phyloP scores from a whole-genome alignment of 2,329 filamentous ascomycete species.

The Exophiala aquamarina region DNA sequence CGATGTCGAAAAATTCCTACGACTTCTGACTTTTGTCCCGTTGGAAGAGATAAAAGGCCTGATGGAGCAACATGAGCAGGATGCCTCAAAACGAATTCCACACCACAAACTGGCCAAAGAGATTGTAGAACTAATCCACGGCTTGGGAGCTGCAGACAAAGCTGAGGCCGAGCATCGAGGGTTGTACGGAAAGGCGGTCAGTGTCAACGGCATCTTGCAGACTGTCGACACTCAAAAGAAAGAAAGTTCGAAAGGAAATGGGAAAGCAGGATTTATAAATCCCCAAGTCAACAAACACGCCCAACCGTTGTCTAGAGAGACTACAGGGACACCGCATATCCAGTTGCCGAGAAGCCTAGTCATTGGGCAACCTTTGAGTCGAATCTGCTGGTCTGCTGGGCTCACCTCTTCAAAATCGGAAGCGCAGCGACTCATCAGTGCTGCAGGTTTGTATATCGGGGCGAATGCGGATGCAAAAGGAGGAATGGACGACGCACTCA shows the following conservation, averaged over 20 bases:
- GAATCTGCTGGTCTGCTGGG: conserved; percentile 52
- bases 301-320: conserved; percentile 39
- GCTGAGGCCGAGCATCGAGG: conserved; percentile 60
- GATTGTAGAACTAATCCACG: conserved; percentile 78
- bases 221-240: neutral
- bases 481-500: conserved; percentile 44
- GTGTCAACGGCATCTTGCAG: conserved; percentile 25
- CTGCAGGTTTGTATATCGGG: conserved; percentile 53
- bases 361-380: conserved; percentile 47
- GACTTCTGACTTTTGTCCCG: conserved; percentile 87
- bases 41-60: conserved; percentile 63
- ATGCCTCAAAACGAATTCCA: conserved; percentile 71
- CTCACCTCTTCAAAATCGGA: conserved; percentile 53
- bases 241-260: neutral
- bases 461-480: conserved; percentile 40
- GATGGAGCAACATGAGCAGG: conserved; percentile 66
- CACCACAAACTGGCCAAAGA: conserved; percentile 84
- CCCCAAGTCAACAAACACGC: conserved; percentile 38
- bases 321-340: conserved; percentile 39
- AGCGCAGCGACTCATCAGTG: conserved; percentile 50
- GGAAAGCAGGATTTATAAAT: conserved; percentile 16
- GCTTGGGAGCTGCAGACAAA: conserved; percentile 60
- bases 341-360: conserved; percentile 52
- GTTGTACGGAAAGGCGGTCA: conserved; percentile 38
- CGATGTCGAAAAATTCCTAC: conserved; percentile 78